Conservation (phyloP, 805 yeast genomes). For the Saturnispora diversa region DNA sequence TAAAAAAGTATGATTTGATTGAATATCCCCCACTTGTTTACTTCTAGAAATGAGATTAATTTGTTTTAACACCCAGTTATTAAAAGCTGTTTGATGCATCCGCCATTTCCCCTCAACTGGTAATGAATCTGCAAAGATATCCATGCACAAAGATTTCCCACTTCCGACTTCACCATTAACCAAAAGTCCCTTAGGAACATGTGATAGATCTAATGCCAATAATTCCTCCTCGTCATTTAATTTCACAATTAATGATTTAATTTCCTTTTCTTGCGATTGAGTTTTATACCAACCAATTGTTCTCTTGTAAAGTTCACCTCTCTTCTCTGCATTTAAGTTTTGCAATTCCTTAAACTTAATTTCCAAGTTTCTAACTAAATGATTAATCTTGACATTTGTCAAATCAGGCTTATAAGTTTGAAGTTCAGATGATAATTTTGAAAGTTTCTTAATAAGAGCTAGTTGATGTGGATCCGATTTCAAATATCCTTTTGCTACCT, state of each 20-base stretch:
- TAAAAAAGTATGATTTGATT: slow-evolving; percentile 27
- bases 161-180: slow-evolving; percentile 65
- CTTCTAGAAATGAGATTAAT: slow-evolving; percentile 48
- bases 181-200: slow-evolving; percentile 58
- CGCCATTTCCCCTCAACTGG: slow-evolving; percentile 58
- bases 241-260: slow-evolving; percentile 38
- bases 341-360: slow-evolving; percentile 16
- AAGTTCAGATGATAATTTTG: slow-evolving; percentile 55
- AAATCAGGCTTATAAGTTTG: slow-evolving; percentile 54
- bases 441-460: slow-evolving; percentile 51
- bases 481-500: slow-evolving; percentile 43
- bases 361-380: slow-evolving; percentile 31
- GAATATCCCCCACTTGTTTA: slow-evolving; percentile 26
- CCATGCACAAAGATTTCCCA: slow-evolving; percentile 69
- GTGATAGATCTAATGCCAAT: slow-evolving; percentile 38
- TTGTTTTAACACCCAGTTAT: slow-evolving; percentile 57
- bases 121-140: slow-evolving; percentile 56
- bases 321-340: slow-evolving; percentile 8
- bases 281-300: slow-evolving; percentile 27
- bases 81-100: slow-evolving; percentile 66
- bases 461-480: slow-evolving; percentile 52
- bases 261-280: slow-evolving; percentile 12
- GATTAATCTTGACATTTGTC: slow-evolving; percentile 36
- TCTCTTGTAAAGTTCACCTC: slow-evolving; percentile 21
- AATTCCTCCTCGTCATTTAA: slow-evolving; percentile 42